Evolutionary conservation across 2,329 filamentous ascomycete genomes (phyloP).

Genomic region (Aplosporella prunicola): DNA sequence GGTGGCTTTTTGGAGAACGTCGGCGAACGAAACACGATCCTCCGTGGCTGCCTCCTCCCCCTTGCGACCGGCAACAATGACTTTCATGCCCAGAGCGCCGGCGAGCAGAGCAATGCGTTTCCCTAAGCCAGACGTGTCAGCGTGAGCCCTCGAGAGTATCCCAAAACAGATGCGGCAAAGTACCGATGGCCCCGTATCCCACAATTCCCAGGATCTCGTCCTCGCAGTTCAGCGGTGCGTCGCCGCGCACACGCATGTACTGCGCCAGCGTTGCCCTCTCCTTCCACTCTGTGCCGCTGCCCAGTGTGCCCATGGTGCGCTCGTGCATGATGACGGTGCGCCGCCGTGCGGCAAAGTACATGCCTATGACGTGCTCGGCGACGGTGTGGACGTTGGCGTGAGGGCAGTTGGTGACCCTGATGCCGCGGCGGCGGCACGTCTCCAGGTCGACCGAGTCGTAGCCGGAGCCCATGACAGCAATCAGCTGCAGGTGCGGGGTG

Average conservation of each 20-base stretch:
- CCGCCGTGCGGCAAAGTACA: constrained; percentile 40
- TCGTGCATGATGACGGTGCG: constrained; percentile 31
- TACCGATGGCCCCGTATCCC: constrained; percentile 41
- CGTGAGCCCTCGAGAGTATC: background rate
- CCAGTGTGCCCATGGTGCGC: constrained; percentile 18
- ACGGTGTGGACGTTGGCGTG: constrained; percentile 41
- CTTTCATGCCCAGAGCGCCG: constrained; percentile 38
- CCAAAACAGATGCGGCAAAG: no score
- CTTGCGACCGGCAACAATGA: constrained; percentile 41
- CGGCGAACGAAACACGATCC: constrained; percentile 26
- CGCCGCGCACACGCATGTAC: constrained; percentile 13
- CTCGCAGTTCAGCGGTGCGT: constrained; percentile 35
- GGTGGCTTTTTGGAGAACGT: constrained; percentile 29
- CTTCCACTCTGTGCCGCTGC: constrained; percentile 5
- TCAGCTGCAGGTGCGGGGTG: constrained; percentile 35
- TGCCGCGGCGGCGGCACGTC: constrained; percentile 33
- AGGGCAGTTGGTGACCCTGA: constrained; percentile 39
- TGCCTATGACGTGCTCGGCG: constrained; percentile 41
- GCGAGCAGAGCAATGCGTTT: constrained; percentile 38
- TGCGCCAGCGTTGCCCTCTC: constrained; percentile 24
- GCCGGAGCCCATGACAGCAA: constrained; percentile 39
- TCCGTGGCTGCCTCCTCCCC: constrained; percentile 14
- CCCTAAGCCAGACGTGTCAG: constrained; percentile 19
- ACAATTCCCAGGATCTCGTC: constrained; percentile 43
- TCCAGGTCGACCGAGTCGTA: constrained; percentile 39